Evolutionary conservation across 371 early-diverging fungal species (phyloP), one percentile per base, ranked within the genome.

Genomic region (Choanephora cucurbitarum): DNA sequence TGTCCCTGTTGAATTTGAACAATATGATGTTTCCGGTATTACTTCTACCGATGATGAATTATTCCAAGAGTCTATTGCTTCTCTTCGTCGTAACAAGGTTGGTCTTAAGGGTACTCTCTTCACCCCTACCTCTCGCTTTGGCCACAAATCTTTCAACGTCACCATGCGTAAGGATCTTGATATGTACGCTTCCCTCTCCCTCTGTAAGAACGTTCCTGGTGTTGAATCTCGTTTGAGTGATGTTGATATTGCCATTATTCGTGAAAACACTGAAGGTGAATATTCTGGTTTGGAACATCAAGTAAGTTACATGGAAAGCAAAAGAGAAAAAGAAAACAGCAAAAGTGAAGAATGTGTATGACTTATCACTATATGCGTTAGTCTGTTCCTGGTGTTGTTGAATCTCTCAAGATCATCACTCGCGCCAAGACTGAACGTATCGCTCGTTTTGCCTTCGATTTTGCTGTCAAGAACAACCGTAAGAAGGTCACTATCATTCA

Each of bases 221-320:
- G 79, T 85, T 46, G 66, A 82, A 21, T 83, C 94, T 45, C 90
- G 96, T 66, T 92, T 95, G 79, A 80, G 89, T 63, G 79, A 89
- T 64, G 94, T 98, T 44, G 93, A 98, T 80, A 89, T 97, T 82
- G 91, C 93, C 60, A 94, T 98, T 60, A 96, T 98, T 68, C 91
- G 98, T 81, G 98, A 98, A 72, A 98, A 98, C 84, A 98, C 97
- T 43, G 98, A 98, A 80, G 98, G 98, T 65, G 97, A 96, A 81
- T 98, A 98, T 84, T 90, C 94, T 70, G 98, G 98, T 32, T 83
- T 95, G 51, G 98, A 98, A 77, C 98, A 98, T 81, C 88, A 92
- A 55, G 72, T 72, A 63, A 60, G 8, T n/a, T 31, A 17, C 1
- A 8, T 33, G 9, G 19, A 19, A 33, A 32, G 18, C 2, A 48